These are phyloP conservation scores for Stenogyne calaminthoides DNA, from an alignment of 305 asterid species.

Conservation along the genomic window DNA sequence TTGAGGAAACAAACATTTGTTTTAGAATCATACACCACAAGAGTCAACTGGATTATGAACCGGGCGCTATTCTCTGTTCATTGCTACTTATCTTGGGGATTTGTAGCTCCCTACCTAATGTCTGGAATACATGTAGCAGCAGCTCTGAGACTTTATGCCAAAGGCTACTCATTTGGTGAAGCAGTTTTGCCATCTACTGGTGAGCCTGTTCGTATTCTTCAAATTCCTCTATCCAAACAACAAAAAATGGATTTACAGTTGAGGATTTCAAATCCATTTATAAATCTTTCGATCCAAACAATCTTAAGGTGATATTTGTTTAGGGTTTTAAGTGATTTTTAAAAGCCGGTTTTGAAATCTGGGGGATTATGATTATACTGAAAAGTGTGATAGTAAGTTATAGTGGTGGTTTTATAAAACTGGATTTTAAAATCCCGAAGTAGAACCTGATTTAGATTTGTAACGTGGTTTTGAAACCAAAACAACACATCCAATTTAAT, in stretches of 20 bases:
- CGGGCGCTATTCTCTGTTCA: constrained; percentile 85
- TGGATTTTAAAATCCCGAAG: no score
- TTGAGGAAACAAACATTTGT: constrained; percentile 98
- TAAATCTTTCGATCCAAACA: background rate
- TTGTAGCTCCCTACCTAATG: constrained; percentile 78
- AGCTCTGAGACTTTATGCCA: constrained; percentile 61
- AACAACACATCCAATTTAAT: background rate
- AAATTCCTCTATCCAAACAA: background rate
- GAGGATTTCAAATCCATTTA: constrained; percentile 12
- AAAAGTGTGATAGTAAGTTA: no score
- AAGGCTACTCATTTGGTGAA: constrained; percentile 61
- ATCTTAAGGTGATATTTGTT: no score
- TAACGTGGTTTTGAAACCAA: no score
- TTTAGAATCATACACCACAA: constrained; percentile 86
- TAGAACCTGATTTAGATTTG: no score
- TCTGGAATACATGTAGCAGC: constrained; percentile 77
- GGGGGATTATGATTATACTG: no score
- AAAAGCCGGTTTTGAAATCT: no score
- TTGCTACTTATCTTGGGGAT: constrained; percentile 98
- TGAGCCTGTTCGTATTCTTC: constrained; percentile 35
- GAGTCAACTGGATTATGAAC: constrained; percentile 90
- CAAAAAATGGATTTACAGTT: background rate
- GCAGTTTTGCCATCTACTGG: constrained; percentile 61
- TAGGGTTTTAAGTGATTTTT: background rate
- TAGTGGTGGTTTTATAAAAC: no score